Base-by-base conservation (phyloP, 2,329 filamentous ascomycete species). In the Aureobasidium sp. region DNA sequence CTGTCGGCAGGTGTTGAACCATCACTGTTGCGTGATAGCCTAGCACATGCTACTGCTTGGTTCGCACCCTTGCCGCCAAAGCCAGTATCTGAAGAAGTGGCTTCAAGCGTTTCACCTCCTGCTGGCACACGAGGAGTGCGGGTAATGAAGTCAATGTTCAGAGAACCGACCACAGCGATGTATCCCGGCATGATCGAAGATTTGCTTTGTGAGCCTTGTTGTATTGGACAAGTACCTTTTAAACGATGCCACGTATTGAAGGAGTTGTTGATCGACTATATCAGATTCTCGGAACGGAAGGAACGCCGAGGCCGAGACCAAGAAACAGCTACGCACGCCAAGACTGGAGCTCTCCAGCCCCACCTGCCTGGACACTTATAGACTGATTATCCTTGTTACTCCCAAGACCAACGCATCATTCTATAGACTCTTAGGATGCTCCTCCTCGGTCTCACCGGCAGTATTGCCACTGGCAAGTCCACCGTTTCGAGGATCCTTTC, bases 381-480 rank as follows among this genome's bases (percentile, higher is more conserved):
- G 20, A 37, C 34, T 27, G 9, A 2, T n/a, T 24, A 13, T n/a
- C 32, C n/a, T 39, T 6, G 9, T 39, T n/a, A 12, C 12, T 8
- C 12, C n/a, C 44, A 26, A 39, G 24, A 26, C 13, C 34, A 24
- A 20, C 5, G 7, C 20, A 17, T 39, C 17, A 37, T 39, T 29
- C 26, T 13, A 47, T 13, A 59, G 37, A 20, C 5, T 36, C 26
- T 20, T 36, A 60, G 43, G 8, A 97, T 97, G 94, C 84, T 97
- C 53, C 86, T 99, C 71, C 92, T 99, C 69, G 94, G 94, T 63
- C 85, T 99, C 29, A 99, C 94, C 9, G 94, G 94, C 73, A 96
- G 92, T 65, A 97, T 99, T 72, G 94, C 94, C 64, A 99, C 94
- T 6, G 94, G 94, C 74, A 99, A 99, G 83, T 96, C 93, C 50